These are phyloP conservation scores for Fragaria ananassa DNA, from an alignment of 306 rosid species.

Conservation along the genomic window DNA sequence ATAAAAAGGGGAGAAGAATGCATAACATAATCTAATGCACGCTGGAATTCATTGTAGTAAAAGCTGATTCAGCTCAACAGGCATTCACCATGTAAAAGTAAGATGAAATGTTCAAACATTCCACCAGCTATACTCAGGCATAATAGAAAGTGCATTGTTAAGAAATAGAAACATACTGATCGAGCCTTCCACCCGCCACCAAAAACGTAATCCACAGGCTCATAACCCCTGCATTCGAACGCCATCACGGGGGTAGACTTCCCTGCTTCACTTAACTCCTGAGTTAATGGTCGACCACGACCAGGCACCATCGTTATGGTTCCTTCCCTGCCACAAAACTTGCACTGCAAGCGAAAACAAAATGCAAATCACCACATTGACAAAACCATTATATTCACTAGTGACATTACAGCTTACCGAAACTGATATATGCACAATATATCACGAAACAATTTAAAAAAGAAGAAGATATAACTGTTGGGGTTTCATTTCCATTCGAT, in stretches of 20 bases:
- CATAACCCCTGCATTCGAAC: constrained; percentile 87
- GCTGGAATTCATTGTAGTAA: not conserved
- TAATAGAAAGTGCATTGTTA: not conserved
- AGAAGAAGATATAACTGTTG: not conserved
- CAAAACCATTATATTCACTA: not conserved
- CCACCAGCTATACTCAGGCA: not conserved
- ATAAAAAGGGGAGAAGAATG: not conserved
- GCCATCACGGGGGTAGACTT: constrained; percentile 69
- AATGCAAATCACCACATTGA: not conserved
- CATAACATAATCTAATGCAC: not conserved
- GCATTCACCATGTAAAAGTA: not conserved
- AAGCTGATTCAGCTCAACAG: not conserved
- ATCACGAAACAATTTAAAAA: not conserved
- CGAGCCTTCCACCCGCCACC: constrained; percentile 71
- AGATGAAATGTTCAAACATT: not conserved
- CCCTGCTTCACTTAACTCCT: constrained; percentile 35
- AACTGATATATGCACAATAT: not conserved
- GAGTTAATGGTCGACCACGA: constrained; percentile 63
- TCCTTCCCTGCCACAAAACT: constrained; percentile 85
- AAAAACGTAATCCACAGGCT: constrained; percentile 59
- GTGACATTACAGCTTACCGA: not conserved
- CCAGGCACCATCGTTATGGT: constrained; percentile 77
- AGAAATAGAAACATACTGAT: constrained; percentile 57
- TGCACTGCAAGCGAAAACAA: constrained; percentile 51
- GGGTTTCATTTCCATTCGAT: not conserved